Evolutionary conservation across 139 green algal genomes (phyloP).

Genomic region (Micractinium conductrix): DNA sequence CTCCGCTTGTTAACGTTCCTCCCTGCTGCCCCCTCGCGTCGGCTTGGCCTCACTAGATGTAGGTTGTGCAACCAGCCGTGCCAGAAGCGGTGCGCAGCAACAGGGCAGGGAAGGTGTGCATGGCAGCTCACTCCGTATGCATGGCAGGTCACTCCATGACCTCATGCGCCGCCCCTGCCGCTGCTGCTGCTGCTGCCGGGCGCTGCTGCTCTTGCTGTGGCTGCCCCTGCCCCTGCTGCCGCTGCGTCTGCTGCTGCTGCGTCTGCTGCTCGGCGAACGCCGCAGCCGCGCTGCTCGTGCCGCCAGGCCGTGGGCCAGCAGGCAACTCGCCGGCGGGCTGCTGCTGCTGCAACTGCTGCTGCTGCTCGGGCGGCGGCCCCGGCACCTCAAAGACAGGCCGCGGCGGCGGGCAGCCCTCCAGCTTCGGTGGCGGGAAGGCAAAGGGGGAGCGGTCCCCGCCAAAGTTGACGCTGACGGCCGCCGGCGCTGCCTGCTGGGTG

Average conservation of each 20-base stretch:
- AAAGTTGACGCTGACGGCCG: slow-evolving; percentile 81
- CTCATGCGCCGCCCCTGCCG: neutral
- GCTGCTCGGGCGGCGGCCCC: neutral
- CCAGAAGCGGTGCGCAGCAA: no score
- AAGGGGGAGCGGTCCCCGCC: slow-evolving; percentile 46
- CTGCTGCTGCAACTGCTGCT: neutral
- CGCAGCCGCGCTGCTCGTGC: neutral
- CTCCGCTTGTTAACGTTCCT: no score
- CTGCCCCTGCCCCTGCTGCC: neutral
- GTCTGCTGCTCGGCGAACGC: neutral
- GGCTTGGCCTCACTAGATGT: no score
- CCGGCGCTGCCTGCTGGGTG: slow-evolving; percentile 57
- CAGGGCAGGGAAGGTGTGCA: no score
- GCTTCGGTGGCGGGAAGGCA: slow-evolving; percentile 3
- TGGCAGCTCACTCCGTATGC: no score
- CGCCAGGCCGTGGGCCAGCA: no score
- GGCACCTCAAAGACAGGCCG: slow-evolving; percentile 36
- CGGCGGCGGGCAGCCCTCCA: slow-evolving; percentile 39
- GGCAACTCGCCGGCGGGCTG: no score
- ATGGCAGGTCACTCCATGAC: no score
- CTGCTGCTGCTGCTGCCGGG: neutral
- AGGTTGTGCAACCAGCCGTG: no score
- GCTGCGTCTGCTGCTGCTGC: neutral
- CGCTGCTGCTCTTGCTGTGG: neutral
- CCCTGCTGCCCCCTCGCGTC: no score